Conservation (phyloP, 495 filamentous ascomycete genomes). For the Hyaloscypha hepaticicola region DNA sequence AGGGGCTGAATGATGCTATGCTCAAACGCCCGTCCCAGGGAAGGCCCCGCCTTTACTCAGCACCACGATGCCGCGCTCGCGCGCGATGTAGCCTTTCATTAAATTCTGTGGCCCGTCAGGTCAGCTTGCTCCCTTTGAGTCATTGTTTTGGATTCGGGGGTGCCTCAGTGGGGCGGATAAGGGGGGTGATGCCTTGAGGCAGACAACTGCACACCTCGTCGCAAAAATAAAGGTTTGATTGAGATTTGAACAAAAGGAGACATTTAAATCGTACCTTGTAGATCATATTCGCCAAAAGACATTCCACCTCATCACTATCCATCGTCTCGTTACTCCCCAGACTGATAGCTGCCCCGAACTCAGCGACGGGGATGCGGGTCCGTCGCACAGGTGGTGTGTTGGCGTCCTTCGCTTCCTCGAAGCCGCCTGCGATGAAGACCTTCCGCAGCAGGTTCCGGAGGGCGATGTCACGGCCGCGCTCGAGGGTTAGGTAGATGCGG, state of each 20-base stretch:
- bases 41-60: constrained; percentile 90
- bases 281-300: constrained; percentile 88
- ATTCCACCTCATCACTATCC: constrained; percentile 93
- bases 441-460: constrained; percentile 87
- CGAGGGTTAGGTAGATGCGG: constrained; percentile 93
- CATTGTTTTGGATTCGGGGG: constrained; percentile 15
- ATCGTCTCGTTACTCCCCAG: constrained; percentile 60
- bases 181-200: constrained; percentile 5
- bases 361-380: constrained; percentile 75
- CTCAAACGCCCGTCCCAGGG: constrained; percentile 89
- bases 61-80: constrained; percentile 83
- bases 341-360: constrained; percentile 66
- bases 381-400: constrained; percentile 54
- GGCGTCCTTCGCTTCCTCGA: constrained; percentile 68
- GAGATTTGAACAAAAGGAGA: constrained; percentile 3
- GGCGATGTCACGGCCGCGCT: constrained; percentile 87
- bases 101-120: constrained; percentile 59
- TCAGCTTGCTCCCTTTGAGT: constrained; percentile 17
- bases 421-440: constrained; percentile 80
- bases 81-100: constrained; percentile 97
- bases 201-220: background rate
- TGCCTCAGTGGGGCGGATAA: background rate
- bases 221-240: background rate
- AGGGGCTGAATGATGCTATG: too few species aligned
- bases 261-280: constrained; percentile 67